These are phyloP conservation scores for Aspergillus uvarum DNA, from an alignment of 2,329 filamentous ascomycete species.

Conservation along the genomic window DNA sequence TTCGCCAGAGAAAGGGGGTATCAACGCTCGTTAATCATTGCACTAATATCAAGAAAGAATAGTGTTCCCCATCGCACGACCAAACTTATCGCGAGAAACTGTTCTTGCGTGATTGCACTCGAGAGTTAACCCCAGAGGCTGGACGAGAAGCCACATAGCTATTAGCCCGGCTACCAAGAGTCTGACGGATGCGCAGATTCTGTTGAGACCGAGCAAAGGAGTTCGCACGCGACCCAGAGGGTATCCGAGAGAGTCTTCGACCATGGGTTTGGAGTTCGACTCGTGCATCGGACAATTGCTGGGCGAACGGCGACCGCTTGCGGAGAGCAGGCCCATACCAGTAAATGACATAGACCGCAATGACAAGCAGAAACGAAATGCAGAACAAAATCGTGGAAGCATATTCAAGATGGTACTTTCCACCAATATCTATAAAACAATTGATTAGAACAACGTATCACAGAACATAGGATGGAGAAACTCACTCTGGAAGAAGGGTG, in stretches of 20 bases:
- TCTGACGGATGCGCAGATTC: slow-evolving; percentile 38
- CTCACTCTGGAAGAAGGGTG: slow-evolving; percentile 49
- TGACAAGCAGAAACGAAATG: slow-evolving; percentile 61
- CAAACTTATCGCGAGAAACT: slow-evolving; percentile 13
- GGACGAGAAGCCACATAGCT: slow-evolving; percentile 35
- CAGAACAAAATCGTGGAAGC: slow-evolving; percentile 64
- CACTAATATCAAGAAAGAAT: slow-evolving; percentile 1
- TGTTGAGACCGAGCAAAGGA: slow-evolving; percentile 43
- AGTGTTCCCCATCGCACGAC: neutral
- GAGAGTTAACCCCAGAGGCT: slow-evolving; percentile 32
- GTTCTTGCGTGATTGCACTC: slow-evolving; percentile 34
- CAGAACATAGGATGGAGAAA: slow-evolving; percentile 3
- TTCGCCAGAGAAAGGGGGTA: slow-evolving; percentile 1
- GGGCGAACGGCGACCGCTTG: slow-evolving; percentile 63
- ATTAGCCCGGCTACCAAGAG: slow-evolving; percentile 35
- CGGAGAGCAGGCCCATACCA: slow-evolving; percentile 62
- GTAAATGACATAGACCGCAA: slow-evolving; percentile 67
- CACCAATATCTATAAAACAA: slow-evolving; percentile 50
- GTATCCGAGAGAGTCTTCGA: slow-evolving; percentile 36
- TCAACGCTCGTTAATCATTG: slow-evolving; percentile 8
- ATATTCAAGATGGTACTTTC: slow-evolving; percentile 56
- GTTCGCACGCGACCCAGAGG: slow-evolving; percentile 35
- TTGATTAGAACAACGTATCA: neutral
- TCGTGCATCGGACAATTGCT: slow-evolving; percentile 55
- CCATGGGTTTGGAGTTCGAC: slow-evolving; percentile 32